Base-by-base conservation (phyloP, 2,329 filamentous ascomycete species). In the Diplodia intermedia region DNA sequence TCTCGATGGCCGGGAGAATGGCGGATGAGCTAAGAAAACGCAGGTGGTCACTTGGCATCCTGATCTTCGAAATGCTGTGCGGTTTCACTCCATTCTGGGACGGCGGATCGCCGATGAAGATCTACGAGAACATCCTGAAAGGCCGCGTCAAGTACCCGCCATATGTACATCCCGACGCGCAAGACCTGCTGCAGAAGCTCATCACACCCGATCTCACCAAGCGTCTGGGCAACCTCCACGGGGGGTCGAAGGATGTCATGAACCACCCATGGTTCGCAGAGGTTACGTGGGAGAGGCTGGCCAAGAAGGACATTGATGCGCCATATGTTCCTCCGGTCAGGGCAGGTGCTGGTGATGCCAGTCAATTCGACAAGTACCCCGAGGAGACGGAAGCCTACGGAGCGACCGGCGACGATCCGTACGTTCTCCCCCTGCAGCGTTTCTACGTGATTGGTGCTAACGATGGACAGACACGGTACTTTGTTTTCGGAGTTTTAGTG, bases 41-140 rank as follows among this genome's bases (percentile, higher is more conserved):
- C 68, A 97, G 94, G 94, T 99, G 95, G 95, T 98, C 94, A 65
- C 86, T 99, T 69, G 95, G 95, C 55, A 98, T 99, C 77, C 84
- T 99, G 73, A 98, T 99, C 79, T 99, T 97, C 80, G 95, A 99
- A 85, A 99, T 99, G 95, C 88, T 99, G 47, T 98, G 95, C 78
- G 95, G 95, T 33, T 99, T 97, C 81, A 99, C 95, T 5, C 95
- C 95, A 5, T 99, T 99, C 84, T 99, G 95, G 94, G 95, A 99
- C 79, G 92, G 92, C 74, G 95, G 94, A 67, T 97, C 93, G 54
- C 94, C 95, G 2, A 97, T 99, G 88, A 97, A 97, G 82, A 99
- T 99, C 76, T 99, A 99, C 82, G 95, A 99, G 83, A 99, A 99
- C 79, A 99, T 99, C 75, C 87, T 99, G 71, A 94, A 93, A 76